Base-by-base conservation (phyloP, 306 rosid species). In the Quillaja saponaria region DNA sequence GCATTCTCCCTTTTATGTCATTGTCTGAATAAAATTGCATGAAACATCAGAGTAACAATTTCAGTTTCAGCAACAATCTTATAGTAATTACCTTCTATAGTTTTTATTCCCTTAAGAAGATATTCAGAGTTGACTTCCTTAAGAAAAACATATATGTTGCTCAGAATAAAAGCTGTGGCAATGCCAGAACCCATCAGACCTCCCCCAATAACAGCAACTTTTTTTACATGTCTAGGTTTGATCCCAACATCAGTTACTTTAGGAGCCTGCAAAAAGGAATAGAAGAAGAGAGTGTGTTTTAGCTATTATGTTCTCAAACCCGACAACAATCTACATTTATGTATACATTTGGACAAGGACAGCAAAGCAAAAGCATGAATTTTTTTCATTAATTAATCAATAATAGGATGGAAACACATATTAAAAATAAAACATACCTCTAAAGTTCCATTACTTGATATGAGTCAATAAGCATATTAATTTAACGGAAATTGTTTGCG, bases 131-230 rank as follows among this genome's bases (percentile, higher is more conserved):
- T 92, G 75, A 92, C 75, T 78, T 92, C 99, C 87, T 87, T 92
- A 51, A 89, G 95, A 49, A 89, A 66, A 73, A 92, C 97, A 55
- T 14, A 73, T 65, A 85, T 75, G 69, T 86, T 92, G 82, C 91
- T 66, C 37, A 89, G 46, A 69, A 89, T 21, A 66, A 89, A 89
- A 58, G 95, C 86, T 11, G 99, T 89, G 56, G 95, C 95, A 66
- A 89, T 92, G 78, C 99, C 99, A 63, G 99, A 89, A 74, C 99
- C 99, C 99, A 92, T 92, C 61, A 92, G 71, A 83, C 99, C 99
- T 80, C 99, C 99, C 41, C 99, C 99, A 53, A 89, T 78, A 68
- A 92, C 78, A 63, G 97, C 99, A 66, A 80, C 90, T 69, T 92
- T 89, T 86, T 79, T 87, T 71, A 92, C 71, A 59, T 68, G 80